A percentile compares a stretch with the other conserved stretches of the same genome.
Evolutionary conservation across 2,329 filamentous ascomycete species (phyloP).

Genomic region (Lecanicillium sp.): DNA sequence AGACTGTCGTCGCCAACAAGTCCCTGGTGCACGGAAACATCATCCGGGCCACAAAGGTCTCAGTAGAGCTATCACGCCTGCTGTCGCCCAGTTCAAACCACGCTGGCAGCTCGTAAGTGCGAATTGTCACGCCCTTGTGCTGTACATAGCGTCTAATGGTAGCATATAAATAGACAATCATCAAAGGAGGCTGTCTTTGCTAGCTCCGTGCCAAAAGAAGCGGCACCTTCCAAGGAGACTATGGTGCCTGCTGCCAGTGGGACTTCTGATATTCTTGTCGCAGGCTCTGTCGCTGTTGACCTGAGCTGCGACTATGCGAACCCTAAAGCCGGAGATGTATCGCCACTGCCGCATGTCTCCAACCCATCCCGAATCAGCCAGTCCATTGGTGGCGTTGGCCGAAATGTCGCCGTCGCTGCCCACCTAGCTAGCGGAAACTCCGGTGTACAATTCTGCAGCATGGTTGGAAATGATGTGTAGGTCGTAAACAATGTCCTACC

Average conservation of each 20-base stretch:
- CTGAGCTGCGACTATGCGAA: constrained; percentile 69
- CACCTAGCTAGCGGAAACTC: constrained; percentile 56
- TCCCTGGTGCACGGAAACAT: constrained; percentile 52
- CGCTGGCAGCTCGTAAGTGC: constrained; percentile 32
- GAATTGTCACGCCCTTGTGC: constrained; percentile 18
- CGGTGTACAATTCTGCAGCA: constrained; percentile 69
- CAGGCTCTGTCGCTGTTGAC: constrained; percentile 86
- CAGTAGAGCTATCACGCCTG: constrained; percentile 46
- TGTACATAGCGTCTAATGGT: constrained; percentile 30
- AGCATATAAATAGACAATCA: constrained; percentile 24
- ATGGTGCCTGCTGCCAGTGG: background rate
- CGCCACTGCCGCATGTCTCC: constrained; percentile 65
- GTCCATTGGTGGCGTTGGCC: constrained; percentile 83
- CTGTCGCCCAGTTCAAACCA: constrained; percentile 26
- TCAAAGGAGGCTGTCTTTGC: background rate
- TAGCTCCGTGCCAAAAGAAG: background rate
- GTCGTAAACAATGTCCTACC: constrained; percentile 17
- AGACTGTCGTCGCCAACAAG: constrained; percentile 68
- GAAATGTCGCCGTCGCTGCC: constrained; percentile 83
- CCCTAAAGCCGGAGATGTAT: constrained; percentile 22
- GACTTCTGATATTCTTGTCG: constrained; percentile 61
- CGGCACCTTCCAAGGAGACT: background rate
- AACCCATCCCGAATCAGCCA: constrained; percentile 78
- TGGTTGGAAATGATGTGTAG: constrained; percentile 72
- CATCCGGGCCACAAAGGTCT: constrained; percentile 47